Evolutionary conservation across 1,284 basidiomycete species (phyloP), one percentile per base, ranked within the genome.

Genomic region (Ceratobasidium sp.): DNA sequence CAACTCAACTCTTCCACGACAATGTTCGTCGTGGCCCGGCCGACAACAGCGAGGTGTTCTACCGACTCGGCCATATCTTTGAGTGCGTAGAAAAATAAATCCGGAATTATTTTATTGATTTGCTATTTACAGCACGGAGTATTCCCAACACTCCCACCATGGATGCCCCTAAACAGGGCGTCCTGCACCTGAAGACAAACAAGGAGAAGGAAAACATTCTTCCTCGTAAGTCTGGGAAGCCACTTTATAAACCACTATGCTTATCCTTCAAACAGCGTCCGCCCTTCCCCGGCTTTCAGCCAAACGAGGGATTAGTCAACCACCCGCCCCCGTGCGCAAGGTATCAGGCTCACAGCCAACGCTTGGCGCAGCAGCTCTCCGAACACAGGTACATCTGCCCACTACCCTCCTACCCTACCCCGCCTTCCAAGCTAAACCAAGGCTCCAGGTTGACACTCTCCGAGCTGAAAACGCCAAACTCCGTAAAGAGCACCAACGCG

Each of bases 381-480:
- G 73, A 23, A 57, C 48, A 23, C 73, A 75, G 73, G 73, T 66
- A 23, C 1, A 42, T 10, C 3, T 26, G 17, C 40, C 6, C 26
- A 3, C 28, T 23, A 12, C 17, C 23, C 13, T n/a, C 7, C 23
- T 33, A 4, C 9, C 12, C 38, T 59, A 15, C 23, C 38, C 15
- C n/a, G 15, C 7, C 42, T 42, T 17, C 12, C 12, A 23, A 23
- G 40, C 15, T 33, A 38, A 61, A 64, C 62, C 3, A 10, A 15
- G 26, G n/a, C 44, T n/a, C 38, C 38, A 79, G 79, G 71, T 78
- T 50, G 77, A 79, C 26, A 64, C 77, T 17, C 66, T 79, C 3
- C 77, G 77, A 54, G 59, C 69, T 5, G 75, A 79, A 54, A 79
- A 78, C 65, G 77, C 77, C 42, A 71, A 73, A 46, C 71, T 79